These are phyloP conservation scores for Didymella arachidicola DNA, from an alignment of 2,329 filamentous ascomycete genomes.

Conservation along the genomic window DNA sequence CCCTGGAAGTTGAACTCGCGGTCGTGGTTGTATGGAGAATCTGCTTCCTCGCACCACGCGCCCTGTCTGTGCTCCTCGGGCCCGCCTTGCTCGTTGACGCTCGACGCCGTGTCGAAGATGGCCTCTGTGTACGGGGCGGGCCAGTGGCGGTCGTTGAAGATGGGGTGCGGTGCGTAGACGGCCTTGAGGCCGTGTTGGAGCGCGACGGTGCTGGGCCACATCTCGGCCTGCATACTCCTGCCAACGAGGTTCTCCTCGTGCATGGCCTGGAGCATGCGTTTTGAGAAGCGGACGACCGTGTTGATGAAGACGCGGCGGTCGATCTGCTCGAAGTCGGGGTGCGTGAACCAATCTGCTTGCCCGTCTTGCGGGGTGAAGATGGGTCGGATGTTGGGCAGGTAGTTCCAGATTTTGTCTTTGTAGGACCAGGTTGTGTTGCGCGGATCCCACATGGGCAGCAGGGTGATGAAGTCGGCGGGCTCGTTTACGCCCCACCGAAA, in stretches of 20 bases:
- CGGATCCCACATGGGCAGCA: conserved; percentile 92
- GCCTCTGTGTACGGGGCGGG: conserved; percentile 77
- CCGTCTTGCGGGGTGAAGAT: conserved; percentile 87
- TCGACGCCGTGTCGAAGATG: conserved; percentile 71
- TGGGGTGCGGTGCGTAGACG: conserved; percentile 86
- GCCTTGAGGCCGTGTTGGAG: conserved; percentile 93
- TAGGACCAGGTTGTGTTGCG: conserved; percentile 80
- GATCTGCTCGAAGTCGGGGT: conserved; percentile 58
- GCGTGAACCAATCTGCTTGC: conserved; percentile 62
- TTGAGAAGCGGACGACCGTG: conserved; percentile 83
- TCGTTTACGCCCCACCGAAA: conserved; percentile 89
- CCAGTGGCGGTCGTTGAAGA: conserved; percentile 89
- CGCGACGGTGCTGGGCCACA: conserved; percentile 90
- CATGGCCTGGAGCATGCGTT: conserved; percentile 82
- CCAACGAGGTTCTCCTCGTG: conserved; percentile 88
- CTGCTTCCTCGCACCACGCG: conserved; percentile 54
- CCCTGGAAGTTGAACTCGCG: conserved; percentile 89
- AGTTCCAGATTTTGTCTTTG: conserved; percentile 61
- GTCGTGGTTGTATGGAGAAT: conserved; percentile 62
- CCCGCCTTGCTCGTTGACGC: conserved; percentile 36
- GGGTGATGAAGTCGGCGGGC: conserved; percentile 88
- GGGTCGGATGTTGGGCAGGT: conserved; percentile 66
- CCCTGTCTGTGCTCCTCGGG: conserved; percentile 69
- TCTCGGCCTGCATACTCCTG: conserved; percentile 92
- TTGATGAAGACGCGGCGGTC: conserved; percentile 87